Base-by-base conservation (phyloP, 169 alveolate genomes). In the Plasmodium reichenowi region DNA sequence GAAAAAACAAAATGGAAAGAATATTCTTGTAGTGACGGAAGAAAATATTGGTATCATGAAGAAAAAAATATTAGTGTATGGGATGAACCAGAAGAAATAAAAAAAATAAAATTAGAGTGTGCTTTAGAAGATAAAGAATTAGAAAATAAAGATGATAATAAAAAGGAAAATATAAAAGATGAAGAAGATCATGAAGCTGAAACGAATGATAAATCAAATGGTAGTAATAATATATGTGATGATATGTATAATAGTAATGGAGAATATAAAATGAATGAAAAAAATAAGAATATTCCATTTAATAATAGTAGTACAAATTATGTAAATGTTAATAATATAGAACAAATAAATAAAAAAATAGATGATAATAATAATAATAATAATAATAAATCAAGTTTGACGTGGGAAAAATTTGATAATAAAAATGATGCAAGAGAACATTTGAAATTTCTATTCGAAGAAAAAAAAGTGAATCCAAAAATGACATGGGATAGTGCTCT, bases 401-500 rank as follows among this genome's bases (percentile, higher is more conserved):
- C 64, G 32, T 80, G 90, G 90, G 47, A 26, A 66, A 92, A 80
- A 74, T 85, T 85, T 47, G 89, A 88, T 10, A 88, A 86, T 72
- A 93, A 94, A 50, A 94, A 94, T 38, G 93, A 92, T 17, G 94
- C 95, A 50, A 94, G 92, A 68, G 83, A 74, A 22, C 95, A 93
- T 22, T 92, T 94, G 50, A 56, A 89, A 74, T 48, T 80, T 47
- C 72, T 91, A 85, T 74, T 94, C 45, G 95, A 92, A 62, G 93
- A 88, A 32, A 91, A 88, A 63, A 92, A 92, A 73, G 88, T 94
- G 66, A 89, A 93, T 22, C 96, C 93, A 29, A 92, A 92, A n/a
- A 75, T 94, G 24, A 88, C 94, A 7, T 94, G 96, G 96, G 96
- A 94, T 15, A 48, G 88, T 43, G 94, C 96, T 8, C 71, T 88